Base-by-base conservation (phyloP, 768 basidiomycete genomes). In the Termitomyces sp. region DNA sequence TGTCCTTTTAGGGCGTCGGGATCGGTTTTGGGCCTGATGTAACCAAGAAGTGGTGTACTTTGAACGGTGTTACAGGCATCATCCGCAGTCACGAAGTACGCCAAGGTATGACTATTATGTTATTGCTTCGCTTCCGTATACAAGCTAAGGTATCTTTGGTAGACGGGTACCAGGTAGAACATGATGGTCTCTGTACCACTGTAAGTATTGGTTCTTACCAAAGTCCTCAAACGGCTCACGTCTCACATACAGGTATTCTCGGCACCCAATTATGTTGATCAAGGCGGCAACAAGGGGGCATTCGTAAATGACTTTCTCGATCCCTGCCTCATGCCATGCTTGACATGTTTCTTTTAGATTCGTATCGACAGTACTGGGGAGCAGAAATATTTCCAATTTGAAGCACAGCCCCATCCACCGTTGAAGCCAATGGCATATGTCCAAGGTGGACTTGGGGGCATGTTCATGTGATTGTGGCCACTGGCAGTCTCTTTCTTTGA, bases 31-130 rank as follows among this genome's bases (percentile, higher is more conserved):
- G 97, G 16, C 95, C 96, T 0, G 95, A 96, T 68, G 90, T 98
- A 18, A 97, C 95, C 2, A 84, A 81, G 67, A 75, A 83, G 56
- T 98, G 95, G 94, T 97, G 95, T 69, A 82, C 85, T 37, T 76
- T 89, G 27, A 97, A 97, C 69, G 82, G 86, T 16, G 83, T 98
- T 47, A 87, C 93, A 24, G 93, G 92, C 6, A 80, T 99, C 56
- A 88, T 98, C 62, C 89, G 97, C 49, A 94, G 91, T 64, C 97
- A 99, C 70, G 97, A 99, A 82, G 96, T 98, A 54, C 86, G 97
- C 58, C 91, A 94, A 80, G 85, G 89, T 87, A 64, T 58, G 81
- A 42, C 53, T 50, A 24, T 14, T 34, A 33, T 60, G 7, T 54
- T 45, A 24, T 39, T 43, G 46, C 33, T 42, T 37, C 45, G 46